phyloP scores from a whole-genome alignment of 139 green algal species.

The Dunaliella primolecta region DNA sequence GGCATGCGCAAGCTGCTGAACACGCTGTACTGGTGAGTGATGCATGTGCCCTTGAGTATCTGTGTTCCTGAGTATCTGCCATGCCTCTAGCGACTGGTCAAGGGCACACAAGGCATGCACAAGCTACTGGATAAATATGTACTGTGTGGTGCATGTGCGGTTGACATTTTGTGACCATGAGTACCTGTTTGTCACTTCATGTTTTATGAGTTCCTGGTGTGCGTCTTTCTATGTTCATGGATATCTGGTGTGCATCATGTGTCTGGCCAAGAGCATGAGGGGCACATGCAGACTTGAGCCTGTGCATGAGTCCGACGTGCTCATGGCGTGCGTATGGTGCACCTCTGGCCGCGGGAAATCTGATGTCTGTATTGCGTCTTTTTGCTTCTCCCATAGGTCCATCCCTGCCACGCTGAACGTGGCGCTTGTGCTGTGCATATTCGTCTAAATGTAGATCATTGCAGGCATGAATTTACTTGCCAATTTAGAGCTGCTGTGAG shows the following conservation, averaged over 20 bases:
- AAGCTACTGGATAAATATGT: background rate
- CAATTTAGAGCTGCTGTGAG: background rate
- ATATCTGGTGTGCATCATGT: background rate
- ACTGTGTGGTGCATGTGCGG: no score
- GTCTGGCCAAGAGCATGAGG: background rate
- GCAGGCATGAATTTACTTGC: no score
- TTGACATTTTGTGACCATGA: no score
- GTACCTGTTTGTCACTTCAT: no score
- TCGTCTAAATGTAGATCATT: no score
- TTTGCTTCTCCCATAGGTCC: background rate
- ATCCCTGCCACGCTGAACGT: background rate
- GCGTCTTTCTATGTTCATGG: no score
- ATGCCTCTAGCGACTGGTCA: background rate
- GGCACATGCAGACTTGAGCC: background rate
- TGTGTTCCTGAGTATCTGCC: background rate
- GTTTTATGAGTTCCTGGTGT: no score
- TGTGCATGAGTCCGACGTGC: background rate
- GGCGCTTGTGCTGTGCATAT: no score
- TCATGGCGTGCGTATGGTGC: background rate
- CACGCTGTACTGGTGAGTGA: constrained; percentile 59
- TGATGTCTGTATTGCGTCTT: background rate
- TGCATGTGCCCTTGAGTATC: background rate
- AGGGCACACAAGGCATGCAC: background rate
- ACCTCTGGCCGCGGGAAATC: background rate
- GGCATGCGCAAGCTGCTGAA: constrained; percentile 61